Evolutionary conservation across 495 filamentous ascomycete species (phyloP).

Genomic region (Terfezia claveryi): DNA sequence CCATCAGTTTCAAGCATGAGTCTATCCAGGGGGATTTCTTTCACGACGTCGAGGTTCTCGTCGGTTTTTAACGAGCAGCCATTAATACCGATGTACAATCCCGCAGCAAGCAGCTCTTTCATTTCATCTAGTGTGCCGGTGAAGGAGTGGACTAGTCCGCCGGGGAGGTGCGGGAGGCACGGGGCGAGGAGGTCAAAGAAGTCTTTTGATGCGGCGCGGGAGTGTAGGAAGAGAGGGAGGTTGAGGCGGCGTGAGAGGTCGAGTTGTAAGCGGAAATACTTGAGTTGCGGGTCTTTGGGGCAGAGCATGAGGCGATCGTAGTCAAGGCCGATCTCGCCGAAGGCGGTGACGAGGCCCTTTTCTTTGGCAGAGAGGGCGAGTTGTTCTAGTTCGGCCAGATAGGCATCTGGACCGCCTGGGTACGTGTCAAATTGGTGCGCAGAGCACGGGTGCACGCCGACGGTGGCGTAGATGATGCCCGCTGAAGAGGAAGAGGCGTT

Average conservation of each 20-base stretch:
- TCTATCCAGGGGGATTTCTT: conserved; percentile 44
- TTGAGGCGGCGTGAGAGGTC: conserved; percentile 56
- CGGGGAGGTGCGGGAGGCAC: conserved; percentile 28
- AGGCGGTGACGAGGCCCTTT: conserved; percentile 43
- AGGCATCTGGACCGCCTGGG: conserved; percentile 29
- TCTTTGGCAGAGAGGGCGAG: conserved; percentile 30
- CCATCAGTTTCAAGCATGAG: conserved; percentile 89
- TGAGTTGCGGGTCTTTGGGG: conserved; percentile 51
- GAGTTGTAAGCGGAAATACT: conserved; percentile 63
- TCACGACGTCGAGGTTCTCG: conserved; percentile 65
- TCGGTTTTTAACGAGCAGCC: conserved; percentile 84
- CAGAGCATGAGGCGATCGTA: conserved; percentile 76
- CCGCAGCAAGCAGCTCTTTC: conserved; percentile 47
- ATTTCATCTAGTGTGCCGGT: conserved; percentile 72
- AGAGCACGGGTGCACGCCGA: conserved; percentile 82
- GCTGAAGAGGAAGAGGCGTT: conserved; percentile 25
- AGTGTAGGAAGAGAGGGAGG: conserved; percentile 77
- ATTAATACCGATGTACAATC: conserved; percentile 69
- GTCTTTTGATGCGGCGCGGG: conserved; percentile 58
- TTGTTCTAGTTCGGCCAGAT: conserved; percentile 35
- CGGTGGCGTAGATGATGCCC: conserved; percentile 40
- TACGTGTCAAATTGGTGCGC: conserved; percentile 44
- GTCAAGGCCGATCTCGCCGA: conserved; percentile 90
- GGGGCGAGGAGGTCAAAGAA: conserved; percentile 44
- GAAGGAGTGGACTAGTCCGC: conserved; percentile 75